Evolutionary conservation across 352 stramenopile species (phyloP), one percentile per base, ranked within the genome.

Genomic region (Globisporangium spinosum): DNA sequence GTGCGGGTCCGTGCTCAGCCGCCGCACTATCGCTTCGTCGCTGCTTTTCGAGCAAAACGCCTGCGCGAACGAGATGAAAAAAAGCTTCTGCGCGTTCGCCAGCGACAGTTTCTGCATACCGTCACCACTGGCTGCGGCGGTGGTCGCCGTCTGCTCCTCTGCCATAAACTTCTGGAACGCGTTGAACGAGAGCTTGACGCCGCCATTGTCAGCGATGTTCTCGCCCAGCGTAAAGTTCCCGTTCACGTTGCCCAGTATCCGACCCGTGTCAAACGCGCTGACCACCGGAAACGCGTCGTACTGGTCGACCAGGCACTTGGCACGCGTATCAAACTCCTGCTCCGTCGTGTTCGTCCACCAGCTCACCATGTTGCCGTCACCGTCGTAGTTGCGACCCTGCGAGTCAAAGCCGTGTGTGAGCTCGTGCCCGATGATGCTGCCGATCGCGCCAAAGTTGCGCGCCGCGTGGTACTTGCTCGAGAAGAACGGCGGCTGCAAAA

Each of bases 391-490:
- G 43, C 89, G 78, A 5, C 95, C 96, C 35, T 95, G 87, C 57
- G 97, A 89, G 68, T 99, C 96, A 73, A 98, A 99, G 5, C 94
- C 95, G 70, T 99, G 96, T 2, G 93, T 99, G 75, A 99, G 94
- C 73, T 98, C 96, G 69, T 99, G 95, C 4, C 93, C 96, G 58
- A 98, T 97, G 55, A 98, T 81, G 12, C 84, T 91, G 17, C 95
- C 94, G 68, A 98, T 98, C 2, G 83, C 86, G 15, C 96, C 96
- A 71, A 96, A 99, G 66, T 98, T 98, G 2, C 95, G 89, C 10
- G 93, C 89, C 38, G 93, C 77, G 47, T 98, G 91, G 0, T 75
- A 76, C 32, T 82, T 74, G 23, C 78, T 79, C 53, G 93, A 76
- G 65, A 98, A 99, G 64, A 98, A 98, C 6, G 96, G 96, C 56